phyloP scores from a whole-genome alignment of 208 protist species.

The Lotmaria passim region DNA sequence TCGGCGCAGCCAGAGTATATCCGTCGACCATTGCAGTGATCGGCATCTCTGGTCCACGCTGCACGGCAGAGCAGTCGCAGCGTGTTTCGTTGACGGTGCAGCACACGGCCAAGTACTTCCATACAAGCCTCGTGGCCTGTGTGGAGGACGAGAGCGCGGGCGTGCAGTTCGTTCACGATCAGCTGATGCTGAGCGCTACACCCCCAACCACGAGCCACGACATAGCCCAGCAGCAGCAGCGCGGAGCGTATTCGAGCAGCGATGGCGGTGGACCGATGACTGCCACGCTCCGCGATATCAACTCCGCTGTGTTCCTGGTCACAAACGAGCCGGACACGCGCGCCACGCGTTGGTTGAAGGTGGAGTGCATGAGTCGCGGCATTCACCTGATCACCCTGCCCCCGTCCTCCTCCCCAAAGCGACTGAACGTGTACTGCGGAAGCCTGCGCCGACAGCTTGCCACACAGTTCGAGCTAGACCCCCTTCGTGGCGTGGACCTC shows the following conservation, averaged over 20 bases:
- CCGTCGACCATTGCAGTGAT: conserved; percentile 71
- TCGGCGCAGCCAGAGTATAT: conserved; percentile 20
- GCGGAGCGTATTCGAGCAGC: too few species aligned
- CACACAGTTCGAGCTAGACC: conserved; percentile 72
- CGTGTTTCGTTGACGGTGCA: conserved; percentile 53
- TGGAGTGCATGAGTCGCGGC: conserved; percentile 83
- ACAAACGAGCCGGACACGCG: conserved; percentile 59
- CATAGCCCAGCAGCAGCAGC: background rate
- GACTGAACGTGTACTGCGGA: conserved; percentile 39
- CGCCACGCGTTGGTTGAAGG: conserved; percentile 73
- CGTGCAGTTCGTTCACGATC: conserved; percentile 62
- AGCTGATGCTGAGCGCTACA: conserved; percentile 24
- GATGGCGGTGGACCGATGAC: too few species aligned
- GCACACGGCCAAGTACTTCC: conserved; percentile 63
- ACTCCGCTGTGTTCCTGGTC: conserved; percentile 69
- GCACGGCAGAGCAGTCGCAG: conserved; percentile 50
- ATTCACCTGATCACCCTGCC: conserved; percentile 60
- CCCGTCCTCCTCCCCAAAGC: conserved; percentile 39
- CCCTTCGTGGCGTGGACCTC: conserved; percentile 73
- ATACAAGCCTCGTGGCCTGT: conserved; percentile 40
- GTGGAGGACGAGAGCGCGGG: conserved; percentile 60
- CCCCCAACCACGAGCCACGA: background rate
- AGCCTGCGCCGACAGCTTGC: conserved; percentile 54
- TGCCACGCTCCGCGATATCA: conserved; percentile 47
- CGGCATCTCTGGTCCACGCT: conserved; percentile 51